Base-by-base conservation (phyloP, 1,284 basidiomycete species). In the Cryptococcus maquisensis region DNA sequence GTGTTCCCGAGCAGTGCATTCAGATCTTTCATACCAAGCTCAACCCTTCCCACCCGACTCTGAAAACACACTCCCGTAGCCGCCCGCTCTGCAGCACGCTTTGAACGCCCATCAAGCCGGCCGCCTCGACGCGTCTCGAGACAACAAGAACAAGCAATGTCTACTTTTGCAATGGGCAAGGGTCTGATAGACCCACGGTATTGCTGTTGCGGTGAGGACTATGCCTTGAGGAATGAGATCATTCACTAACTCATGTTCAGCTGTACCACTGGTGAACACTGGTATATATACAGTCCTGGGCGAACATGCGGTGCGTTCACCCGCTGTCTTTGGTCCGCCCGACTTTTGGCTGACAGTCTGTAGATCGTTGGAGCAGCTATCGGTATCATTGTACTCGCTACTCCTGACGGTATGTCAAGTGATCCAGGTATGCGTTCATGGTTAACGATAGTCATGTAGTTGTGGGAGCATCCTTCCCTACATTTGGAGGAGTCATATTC, bases 191-290 rank as follows among this genome's bases (percentile, higher is more conserved):
- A 71, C 55, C 73, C 73, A 18, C 58, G 65, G 51, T 75, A 70
- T 58, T 75, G 73, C 59, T 75, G 73, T 56, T 72, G 68, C 57
- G 73, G 73, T 73, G 46, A 40, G 73, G 12, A 12, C 8, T n/a
- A 3, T n/a, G 3, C 28, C 1, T 28, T 7, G 47, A 44, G 13
- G 26, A 20, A 45, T 16, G 12, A 20, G n/a, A 45, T 12, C 18
- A 7, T 40, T 18, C 13, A 18, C 20, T 36, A 46, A 47, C 43
- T 50, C 53, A n/a, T 51, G 37, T 9, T 9, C 43, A 77, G 90
- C 90, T 48, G 86, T 94, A 60, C 90, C 90, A 4, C 77, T 90
- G 49, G 80, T 90, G 59, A 94, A 95, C 76, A 81, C 84, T 56
- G 92, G 92, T 36, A 88, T 94, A 52, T 94, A 94, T 66, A 74